Evolutionary conservation across 1,139 yeast genomes (phyloP).

Genomic region (Debaryomycetaceae sp.): DNA sequence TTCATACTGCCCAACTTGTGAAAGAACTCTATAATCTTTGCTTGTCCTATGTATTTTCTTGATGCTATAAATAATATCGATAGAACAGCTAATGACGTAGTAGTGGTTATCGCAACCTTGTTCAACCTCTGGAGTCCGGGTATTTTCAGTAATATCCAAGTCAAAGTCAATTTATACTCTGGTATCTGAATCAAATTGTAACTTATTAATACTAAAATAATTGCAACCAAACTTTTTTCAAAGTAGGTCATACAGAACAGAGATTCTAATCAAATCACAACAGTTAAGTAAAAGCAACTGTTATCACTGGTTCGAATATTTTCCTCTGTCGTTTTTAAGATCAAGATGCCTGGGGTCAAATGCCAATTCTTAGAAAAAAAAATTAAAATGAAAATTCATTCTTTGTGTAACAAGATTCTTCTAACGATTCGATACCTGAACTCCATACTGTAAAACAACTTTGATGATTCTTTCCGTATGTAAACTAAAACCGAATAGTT

Average conservation of each 20-base stretch:
- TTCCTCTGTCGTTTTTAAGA: too few relatives aligned
- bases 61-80: conserved; percentile 3
- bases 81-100: conserved; percentile 5
- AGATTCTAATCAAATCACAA: too few relatives aligned
- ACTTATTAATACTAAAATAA: neutral
- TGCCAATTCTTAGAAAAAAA: neutral
- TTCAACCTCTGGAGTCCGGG: neutral
- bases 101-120: conserved; percentile 2
- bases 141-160: neutral
- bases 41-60: neutral
- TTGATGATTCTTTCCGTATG: neutral
- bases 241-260: neutral
- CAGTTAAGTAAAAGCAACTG: too few relatives aligned
- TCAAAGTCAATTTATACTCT: neutral
- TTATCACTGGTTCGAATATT: too few relatives aligned
- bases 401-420: neutral
- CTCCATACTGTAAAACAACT: neutral
- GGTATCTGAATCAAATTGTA: neutral
- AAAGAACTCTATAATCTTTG: neutral
- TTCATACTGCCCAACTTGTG: conserved; percentile 10
- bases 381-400: too few relatives aligned
- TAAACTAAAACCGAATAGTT: neutral
- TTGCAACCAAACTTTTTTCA: neutral
- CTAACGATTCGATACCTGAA: too few relatives aligned
- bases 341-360: neutral